Percentiles rank a stretch among this genome's conserved stretches.
Evolutionary conservation across 306 rosid species (phyloP).

Genomic region (Malus orientalis): DNA sequence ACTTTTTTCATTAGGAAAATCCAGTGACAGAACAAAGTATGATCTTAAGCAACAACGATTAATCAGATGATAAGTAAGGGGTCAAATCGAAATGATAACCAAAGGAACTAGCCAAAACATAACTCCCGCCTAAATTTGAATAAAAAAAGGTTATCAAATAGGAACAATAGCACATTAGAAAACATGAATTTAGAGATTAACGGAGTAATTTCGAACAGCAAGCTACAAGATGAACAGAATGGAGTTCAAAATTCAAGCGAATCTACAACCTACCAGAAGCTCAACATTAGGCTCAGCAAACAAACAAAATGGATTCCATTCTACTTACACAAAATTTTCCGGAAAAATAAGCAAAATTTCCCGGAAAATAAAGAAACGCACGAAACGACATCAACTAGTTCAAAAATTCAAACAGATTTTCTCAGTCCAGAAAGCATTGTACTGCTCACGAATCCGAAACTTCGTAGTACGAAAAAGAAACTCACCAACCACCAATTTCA

Average conservation of each 20-base stretch:
- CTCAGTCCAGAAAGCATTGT: no score
- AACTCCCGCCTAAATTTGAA: neutral
- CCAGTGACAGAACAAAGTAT: no score
- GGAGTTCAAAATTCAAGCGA: neutral
- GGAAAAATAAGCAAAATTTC: slow-evolving; percentile 1
- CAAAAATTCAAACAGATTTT: no score
- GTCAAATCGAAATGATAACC: neutral
- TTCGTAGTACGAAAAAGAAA: no score
- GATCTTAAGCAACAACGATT: neutral
- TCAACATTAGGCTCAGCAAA: neutral
- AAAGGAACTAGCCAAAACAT: neutral
- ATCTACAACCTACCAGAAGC: neutral
- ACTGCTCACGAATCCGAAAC: no score
- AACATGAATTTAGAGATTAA: neutral
- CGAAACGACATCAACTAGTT: no score
- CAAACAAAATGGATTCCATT: neutral
- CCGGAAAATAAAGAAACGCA: neutral
- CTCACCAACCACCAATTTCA: no score
- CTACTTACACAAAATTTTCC: no score
- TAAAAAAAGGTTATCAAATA: neutral
- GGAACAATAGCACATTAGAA: neutral
- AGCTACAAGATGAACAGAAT: neutral
- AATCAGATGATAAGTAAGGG: neutral
- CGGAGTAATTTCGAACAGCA: neutral
- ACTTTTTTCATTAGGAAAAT: neutral